phyloP scores from a whole-genome alignment of 2,329 filamentous ascomycete species.

The Xylariaceae sp. region DNA sequence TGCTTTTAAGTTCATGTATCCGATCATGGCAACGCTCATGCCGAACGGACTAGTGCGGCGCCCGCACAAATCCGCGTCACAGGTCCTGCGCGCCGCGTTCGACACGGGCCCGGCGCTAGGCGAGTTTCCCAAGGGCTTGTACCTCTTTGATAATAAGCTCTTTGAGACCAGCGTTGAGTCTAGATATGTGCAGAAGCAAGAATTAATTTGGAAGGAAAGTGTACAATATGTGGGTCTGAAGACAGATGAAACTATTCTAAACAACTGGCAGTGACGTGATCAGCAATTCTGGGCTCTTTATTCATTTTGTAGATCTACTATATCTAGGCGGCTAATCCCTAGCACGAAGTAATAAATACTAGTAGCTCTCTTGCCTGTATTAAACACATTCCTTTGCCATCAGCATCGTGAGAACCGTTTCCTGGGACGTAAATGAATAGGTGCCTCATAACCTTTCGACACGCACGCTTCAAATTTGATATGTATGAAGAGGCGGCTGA shows the following conservation, averaged over 20 bases:
- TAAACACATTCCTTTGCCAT: too few species aligned
- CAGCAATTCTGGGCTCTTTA: too few species aligned
- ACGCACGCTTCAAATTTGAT: too few species aligned
- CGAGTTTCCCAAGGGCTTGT: conserved; percentile 8
- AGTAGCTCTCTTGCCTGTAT: too few species aligned
- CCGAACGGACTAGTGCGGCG: background rate
- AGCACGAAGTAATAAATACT: too few species aligned
- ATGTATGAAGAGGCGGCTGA: too few species aligned
- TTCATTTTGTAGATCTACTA: too few species aligned
- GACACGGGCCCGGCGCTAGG: background rate
- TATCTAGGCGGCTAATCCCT: too few species aligned
- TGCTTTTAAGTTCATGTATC: conserved; percentile 1
- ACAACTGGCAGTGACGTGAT: too few species aligned
- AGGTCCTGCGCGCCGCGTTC: conserved; percentile 3
- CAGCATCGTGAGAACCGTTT: too few species aligned
- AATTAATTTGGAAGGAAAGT: conserved; percentile 16
- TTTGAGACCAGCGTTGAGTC: conserved; percentile 7
- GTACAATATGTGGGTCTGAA: conserved; percentile 11
- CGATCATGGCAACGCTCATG: conserved; percentile 1
- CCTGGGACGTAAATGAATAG: too few species aligned
- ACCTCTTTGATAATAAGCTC: conserved; percentile 1
- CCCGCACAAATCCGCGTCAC: background rate
- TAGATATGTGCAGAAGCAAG: conserved; percentile 1
- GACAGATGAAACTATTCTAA: conserved; percentile 10
- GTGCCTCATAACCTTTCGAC: too few species aligned